A percentile compares a stretch with the other conserved stretches of the same genome.
phyloP scores from a whole-genome alignment of 192 early-diverging fungal species.

The Entomortierella lignicola region DNA sequence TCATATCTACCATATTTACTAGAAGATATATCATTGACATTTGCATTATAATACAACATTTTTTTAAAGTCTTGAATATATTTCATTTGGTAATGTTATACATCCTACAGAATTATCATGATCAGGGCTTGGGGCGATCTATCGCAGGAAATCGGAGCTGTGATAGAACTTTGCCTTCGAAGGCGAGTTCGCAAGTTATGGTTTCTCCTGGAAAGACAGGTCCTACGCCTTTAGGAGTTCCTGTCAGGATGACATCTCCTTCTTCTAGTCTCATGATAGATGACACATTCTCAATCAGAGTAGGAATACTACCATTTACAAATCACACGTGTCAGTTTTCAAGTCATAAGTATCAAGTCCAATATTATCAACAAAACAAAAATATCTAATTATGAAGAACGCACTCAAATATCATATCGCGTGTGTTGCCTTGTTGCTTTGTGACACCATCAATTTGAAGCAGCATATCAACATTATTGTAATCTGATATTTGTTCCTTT shows the following conservation, averaged over 20 bases:
- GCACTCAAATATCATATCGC: conserved; percentile 93
- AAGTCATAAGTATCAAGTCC: neutral
- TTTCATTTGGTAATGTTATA: too few species aligned
- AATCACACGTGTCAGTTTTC: neutral
- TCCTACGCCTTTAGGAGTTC: conserved; percentile 91
- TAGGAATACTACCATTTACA: conserved; percentile 68
- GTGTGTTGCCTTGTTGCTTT: conserved; percentile 85
- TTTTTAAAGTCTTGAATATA: neutral
- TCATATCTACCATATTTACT: neutral
- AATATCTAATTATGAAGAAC: too few species aligned
- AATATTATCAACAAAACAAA: too few species aligned
- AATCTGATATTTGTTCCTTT: conserved; percentile 72
- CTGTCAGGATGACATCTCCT: conserved; percentile 93
- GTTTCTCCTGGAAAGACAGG: conserved; percentile 80
- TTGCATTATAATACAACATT: conserved; percentile 17
- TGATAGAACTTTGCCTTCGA: conserved; percentile 49
- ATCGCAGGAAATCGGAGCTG: conserved; percentile 61
- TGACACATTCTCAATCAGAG: conserved; percentile 83
- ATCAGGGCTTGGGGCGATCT: conserved; percentile 22
- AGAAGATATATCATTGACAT: conserved; percentile 11
- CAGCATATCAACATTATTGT: conserved; percentile 79
- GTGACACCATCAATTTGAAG: conserved; percentile 81
- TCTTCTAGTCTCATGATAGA: conserved; percentile 89
- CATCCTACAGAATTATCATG: neutral
- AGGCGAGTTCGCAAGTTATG: conserved; percentile 75